A percentile compares a stretch with the other conserved stretches of the same genome.
Conservation (phyloP, 176 grass and related monocot genomes). For the Rhynchospora pubera region DNA sequence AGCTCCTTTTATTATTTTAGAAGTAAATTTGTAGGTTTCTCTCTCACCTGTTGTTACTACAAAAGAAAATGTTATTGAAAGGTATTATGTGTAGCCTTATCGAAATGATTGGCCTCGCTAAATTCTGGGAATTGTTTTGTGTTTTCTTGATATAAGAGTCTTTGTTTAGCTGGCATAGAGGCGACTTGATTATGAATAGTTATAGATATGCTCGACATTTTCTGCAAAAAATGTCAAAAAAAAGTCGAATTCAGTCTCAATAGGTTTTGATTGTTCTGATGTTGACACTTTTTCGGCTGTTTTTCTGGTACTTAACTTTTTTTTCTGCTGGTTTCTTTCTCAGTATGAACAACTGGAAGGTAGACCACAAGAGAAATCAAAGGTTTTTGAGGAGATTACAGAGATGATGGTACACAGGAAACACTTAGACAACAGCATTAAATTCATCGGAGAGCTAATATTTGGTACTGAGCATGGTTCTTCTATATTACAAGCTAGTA, state of each 20-base stretch:
- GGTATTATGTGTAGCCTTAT: background rate
- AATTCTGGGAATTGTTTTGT: background rate
- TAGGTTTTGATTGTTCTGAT: background rate
- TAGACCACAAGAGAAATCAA: conserved; percentile 40
- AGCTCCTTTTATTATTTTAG: background rate
- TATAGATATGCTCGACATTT: background rate
- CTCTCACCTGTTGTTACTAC: background rate
- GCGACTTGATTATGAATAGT: background rate
- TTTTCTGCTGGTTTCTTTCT: background rate
- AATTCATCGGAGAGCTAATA: conserved; percentile 57
- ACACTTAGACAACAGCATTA: conserved; percentile 64
- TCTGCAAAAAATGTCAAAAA: background rate
- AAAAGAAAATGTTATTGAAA: background rate
- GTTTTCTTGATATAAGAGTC: background rate
- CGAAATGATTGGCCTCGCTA: background rate
- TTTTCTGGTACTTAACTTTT: too few relatives aligned
- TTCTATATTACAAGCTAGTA: conserved; percentile 41
- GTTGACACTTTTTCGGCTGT: background rate
- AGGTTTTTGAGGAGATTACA: conserved; percentile 44
- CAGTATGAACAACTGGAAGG: conserved; percentile 64
- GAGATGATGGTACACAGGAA: conserved; percentile 58
- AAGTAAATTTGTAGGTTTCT: background rate
- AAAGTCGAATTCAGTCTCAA: background rate
- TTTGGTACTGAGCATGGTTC: conserved; percentile 60
- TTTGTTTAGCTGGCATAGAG: background rate